These are phyloP conservation scores for Nicotiana paniculata DNA, from an alignment of 257 asterid species.

Conservation along the genomic window DNA sequence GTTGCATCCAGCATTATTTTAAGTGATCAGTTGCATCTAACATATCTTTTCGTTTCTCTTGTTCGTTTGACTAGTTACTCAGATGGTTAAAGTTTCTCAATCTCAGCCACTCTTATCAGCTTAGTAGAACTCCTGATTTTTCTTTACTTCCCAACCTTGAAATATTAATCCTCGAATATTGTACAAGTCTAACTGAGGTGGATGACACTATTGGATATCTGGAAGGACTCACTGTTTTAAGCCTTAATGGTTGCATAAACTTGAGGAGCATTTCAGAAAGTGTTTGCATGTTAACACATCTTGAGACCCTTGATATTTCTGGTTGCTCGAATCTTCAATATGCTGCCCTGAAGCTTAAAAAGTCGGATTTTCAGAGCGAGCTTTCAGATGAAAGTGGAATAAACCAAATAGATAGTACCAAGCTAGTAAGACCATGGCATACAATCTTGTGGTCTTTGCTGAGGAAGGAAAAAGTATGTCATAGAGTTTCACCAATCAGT, in stretches of 20 bases:
- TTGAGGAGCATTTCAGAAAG: slow-evolving; percentile 5
- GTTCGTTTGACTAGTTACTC: background rate
- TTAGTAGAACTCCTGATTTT: slow-evolving; percentile 9
- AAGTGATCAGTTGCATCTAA: background rate
- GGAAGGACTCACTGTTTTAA: background rate
- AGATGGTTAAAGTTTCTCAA: background rate
- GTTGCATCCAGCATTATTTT: background rate
- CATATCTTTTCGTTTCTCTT: background rate
- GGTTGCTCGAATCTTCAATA: slow-evolving; percentile 8
- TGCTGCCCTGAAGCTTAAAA: background rate
- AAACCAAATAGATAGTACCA: background rate
- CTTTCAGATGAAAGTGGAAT: background rate
- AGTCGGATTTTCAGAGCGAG: background rate
- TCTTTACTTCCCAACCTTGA: background rate
- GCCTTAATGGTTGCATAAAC: slow-evolving; percentile 5
- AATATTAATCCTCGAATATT: slow-evolving; percentile 8
- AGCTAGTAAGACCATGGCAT: background rate
- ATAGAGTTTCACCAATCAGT: background rate
- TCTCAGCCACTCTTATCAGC: slow-evolving; percentile 8
- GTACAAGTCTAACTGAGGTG: slow-evolving; percentile 5
- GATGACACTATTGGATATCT: background rate
- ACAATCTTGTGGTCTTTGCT: background rate
- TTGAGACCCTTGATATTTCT: background rate
- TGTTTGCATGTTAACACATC: background rate
- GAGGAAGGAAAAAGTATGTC: background rate